A percentile compares a stretch with the other conserved stretches of the same genome.
Evolutionary conservation across 2,329 filamentous ascomycete genomes (phyloP).

Genomic region (Colletotrichum sp.): DNA sequence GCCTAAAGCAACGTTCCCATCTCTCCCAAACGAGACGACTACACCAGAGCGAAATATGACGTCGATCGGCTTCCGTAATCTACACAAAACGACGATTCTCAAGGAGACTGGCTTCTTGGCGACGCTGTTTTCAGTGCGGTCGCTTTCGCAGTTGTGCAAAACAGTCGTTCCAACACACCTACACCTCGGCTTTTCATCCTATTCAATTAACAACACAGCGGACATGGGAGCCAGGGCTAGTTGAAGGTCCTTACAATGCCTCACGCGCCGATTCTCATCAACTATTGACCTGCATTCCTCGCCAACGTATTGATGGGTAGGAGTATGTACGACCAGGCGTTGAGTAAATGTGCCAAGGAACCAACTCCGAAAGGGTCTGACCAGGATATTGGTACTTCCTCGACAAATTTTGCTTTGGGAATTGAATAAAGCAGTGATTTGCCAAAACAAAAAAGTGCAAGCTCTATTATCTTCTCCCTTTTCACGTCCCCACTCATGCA

Average conservation of each 20-base stretch:
- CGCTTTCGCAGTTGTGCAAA: background rate
- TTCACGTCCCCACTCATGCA: background rate
- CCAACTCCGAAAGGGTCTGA: background rate
- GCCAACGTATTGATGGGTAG: background rate
- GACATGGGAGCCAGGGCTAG: background rate
- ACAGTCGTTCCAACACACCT: background rate
- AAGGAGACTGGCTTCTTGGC: background rate
- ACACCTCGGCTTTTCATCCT: background rate
- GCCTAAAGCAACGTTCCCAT: background rate
- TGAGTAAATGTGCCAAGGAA: background rate
- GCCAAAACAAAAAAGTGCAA: background rate
- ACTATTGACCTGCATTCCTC: background rate
- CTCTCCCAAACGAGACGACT: background rate
- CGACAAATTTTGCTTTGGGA: background rate
- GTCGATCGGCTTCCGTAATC: background rate
- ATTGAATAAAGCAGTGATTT: background rate
- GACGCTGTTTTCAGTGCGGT: background rate
- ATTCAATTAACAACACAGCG: background rate
- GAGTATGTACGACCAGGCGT: background rate
- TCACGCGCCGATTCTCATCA: background rate
- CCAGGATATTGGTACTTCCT: background rate
- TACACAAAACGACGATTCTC: background rate
- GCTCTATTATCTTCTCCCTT: background rate
- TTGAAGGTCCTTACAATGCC: background rate
- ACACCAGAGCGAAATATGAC: background rate